A percentile compares a stretch with the other conserved stretches of the same genome.
Conservation (phyloP, 768 basidiomycete genomes). For the Cystobasidium onofrii region DNA sequence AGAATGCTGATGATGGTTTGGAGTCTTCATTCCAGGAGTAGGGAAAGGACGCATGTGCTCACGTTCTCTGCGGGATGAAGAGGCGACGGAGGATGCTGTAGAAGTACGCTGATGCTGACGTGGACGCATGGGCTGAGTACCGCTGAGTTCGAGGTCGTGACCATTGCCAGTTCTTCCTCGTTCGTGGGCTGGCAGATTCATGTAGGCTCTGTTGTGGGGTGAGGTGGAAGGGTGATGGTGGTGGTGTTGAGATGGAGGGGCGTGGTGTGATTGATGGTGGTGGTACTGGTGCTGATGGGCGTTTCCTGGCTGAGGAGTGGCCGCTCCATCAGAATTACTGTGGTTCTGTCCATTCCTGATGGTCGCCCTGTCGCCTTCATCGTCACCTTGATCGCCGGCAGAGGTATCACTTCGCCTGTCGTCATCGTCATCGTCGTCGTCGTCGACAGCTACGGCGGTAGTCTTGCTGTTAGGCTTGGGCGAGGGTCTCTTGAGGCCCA, state of each 20-base stretch:
- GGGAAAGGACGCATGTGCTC: constrained; percentile 41
- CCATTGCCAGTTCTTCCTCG: background rate
- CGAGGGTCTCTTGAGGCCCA: background rate
- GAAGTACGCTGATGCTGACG: constrained; percentile 1
- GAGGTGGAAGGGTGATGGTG: background rate
- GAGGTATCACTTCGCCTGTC: background rate
- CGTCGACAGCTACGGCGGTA: background rate
- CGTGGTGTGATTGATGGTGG: constrained; percentile 3
- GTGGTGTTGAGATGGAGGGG: background rate
- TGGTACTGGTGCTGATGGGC: background rate
- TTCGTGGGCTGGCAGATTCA: background rate
- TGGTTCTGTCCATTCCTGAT: background rate
- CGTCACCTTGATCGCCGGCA: background rate
- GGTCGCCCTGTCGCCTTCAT: background rate
- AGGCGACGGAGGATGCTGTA: background rate
- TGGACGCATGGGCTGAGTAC: constrained; percentile 20
- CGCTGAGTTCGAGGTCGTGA: background rate
- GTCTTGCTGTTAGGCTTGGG: background rate
- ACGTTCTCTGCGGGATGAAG: constrained; percentile 18
- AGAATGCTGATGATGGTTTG: background rate
- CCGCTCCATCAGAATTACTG: background rate
- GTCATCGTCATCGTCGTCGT: background rate
- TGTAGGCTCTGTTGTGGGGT: background rate
- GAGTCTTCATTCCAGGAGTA: constrained; percentile 39
- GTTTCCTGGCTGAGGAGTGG: background rate